Evolutionary conservation across 2,329 filamentous ascomycete genomes (phyloP).

Genomic region (Diaporthe citri): DNA sequence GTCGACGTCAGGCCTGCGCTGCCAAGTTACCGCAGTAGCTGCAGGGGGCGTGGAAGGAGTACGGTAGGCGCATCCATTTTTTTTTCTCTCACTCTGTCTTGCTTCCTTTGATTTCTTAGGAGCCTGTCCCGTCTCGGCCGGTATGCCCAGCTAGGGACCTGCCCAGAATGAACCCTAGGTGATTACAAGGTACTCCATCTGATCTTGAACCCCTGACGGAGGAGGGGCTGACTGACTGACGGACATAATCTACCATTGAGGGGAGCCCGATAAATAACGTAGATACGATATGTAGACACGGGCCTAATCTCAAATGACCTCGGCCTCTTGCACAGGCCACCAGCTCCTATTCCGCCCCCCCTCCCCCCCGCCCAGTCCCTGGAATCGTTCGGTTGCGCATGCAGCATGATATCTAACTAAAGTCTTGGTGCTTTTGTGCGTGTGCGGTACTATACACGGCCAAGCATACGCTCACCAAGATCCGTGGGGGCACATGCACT

Average conservation of each 20-base stretch:
- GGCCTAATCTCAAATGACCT: constrained; percentile 20
- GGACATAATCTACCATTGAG: neutral
- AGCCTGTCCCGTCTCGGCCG: constrained; percentile 5
- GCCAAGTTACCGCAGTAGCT: constrained; percentile 22
- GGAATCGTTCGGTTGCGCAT: neutral
- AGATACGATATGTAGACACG: neutral
- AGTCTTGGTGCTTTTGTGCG: neutral
- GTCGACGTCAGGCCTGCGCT: constrained; percentile 14
- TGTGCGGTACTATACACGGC: neutral
- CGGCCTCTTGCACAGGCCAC: constrained; percentile 11
- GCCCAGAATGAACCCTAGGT: too few species aligned
- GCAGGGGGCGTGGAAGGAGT: constrained; percentile 7
- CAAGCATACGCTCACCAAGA: constrained; percentile 4
- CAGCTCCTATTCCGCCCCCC: neutral
- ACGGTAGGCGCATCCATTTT: neutral
- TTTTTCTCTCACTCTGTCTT: neutral
- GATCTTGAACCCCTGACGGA: constrained; percentile 10
- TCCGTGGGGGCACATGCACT: constrained; percentile 10
- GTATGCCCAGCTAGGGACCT: neutral
- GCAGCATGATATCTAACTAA: constrained; percentile 19
- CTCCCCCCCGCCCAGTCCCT: neutral
- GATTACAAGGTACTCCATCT: constrained; percentile 1
- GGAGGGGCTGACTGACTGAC: neutral
- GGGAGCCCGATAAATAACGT: neutral
- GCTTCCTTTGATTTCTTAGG: neutral